Evolutionary conservation across 2,329 filamentous ascomycete genomes (phyloP).

Genomic region (Zopfia rhizophila): DNA sequence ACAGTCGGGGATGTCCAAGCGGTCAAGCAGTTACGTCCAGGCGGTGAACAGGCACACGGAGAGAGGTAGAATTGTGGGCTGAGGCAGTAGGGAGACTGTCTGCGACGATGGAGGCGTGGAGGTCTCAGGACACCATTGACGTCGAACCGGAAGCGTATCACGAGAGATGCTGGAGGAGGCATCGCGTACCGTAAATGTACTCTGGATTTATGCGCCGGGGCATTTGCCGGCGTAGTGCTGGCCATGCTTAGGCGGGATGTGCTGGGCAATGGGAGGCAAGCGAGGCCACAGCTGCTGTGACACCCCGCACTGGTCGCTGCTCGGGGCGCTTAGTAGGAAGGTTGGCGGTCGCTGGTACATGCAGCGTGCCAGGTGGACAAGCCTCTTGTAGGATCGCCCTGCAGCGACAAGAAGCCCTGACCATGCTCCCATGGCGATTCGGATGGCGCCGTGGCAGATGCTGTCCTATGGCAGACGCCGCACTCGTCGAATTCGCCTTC

Average conservation of each 20-base stretch:
- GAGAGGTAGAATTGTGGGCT: slow-evolving; percentile 32
- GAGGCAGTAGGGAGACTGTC: slow-evolving; percentile 25
- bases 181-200: slow-evolving; percentile 44
- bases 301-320: slow-evolving; percentile 4
- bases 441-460: no score
- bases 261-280: neutral
- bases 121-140: slow-evolving; percentile 38
- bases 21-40: slow-evolving; percentile 1
- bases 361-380: slow-evolving; percentile 28
- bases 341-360: slow-evolving; percentile 31
- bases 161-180: slow-evolving; percentile 38
- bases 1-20: slow-evolving; percentile 38
- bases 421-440: no score
- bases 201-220: slow-evolving; percentile 46
- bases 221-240: neutral
- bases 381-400: slow-evolving; percentile 16
- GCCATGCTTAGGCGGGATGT: slow-evolving; percentile 5
- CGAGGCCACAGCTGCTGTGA: slow-evolving; percentile 22
- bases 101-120: slow-evolving; percentile 35
- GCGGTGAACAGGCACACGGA: slow-evolving; percentile 1
- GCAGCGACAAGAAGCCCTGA: slow-evolving; percentile 12
- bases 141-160: slow-evolving; percentile 51
- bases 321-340: neutral
- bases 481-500: no score
- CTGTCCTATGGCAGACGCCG: no score